phyloP scores from a whole-genome alignment of 2,329 filamentous ascomycete species.

The Fusarium musae region DNA sequence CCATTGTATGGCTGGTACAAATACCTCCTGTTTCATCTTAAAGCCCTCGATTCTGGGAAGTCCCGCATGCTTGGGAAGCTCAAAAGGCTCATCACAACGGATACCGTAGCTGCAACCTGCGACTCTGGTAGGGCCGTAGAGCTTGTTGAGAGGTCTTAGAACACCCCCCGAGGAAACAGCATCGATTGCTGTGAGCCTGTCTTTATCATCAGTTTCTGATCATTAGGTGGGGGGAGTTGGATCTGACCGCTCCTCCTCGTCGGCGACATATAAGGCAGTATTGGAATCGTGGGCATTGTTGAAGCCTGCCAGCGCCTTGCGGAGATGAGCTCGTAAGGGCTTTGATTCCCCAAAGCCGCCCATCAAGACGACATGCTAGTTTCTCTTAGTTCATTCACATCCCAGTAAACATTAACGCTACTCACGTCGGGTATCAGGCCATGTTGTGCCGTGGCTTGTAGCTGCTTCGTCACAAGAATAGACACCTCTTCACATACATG shows the following conservation, averaged over 20 bases:
- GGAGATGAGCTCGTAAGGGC: background rate
- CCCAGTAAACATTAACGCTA: background rate
- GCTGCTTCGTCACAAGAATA: background rate
- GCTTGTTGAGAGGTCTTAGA: background rate
- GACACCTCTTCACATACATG: background rate
- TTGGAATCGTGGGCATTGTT: background rate
- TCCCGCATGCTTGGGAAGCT: background rate
- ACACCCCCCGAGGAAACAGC: conserved; percentile 7
- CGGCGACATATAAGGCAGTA: background rate
- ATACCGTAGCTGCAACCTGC: background rate
- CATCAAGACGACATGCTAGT: background rate
- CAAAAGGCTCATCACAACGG: background rate
- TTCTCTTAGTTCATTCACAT: background rate
- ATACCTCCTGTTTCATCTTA: accelerated
- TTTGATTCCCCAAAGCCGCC: background rate
- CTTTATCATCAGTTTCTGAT: background rate
- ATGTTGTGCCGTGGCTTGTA: background rate
- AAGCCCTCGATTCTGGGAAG: accelerated
- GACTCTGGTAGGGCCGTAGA: background rate
- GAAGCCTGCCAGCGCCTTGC: background rate
- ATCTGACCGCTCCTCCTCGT: background rate
- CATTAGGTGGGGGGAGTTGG: background rate
- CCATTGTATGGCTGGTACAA: background rate
- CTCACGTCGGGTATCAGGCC: background rate
- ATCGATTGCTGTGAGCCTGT: background rate